A percentile compares a stretch with the other conserved stretches of the same genome.
These are phyloP conservation scores for Exophiala aquamarina DNA, from an alignment of 2,329 filamentous ascomycete species.

Conservation along the genomic window DNA sequence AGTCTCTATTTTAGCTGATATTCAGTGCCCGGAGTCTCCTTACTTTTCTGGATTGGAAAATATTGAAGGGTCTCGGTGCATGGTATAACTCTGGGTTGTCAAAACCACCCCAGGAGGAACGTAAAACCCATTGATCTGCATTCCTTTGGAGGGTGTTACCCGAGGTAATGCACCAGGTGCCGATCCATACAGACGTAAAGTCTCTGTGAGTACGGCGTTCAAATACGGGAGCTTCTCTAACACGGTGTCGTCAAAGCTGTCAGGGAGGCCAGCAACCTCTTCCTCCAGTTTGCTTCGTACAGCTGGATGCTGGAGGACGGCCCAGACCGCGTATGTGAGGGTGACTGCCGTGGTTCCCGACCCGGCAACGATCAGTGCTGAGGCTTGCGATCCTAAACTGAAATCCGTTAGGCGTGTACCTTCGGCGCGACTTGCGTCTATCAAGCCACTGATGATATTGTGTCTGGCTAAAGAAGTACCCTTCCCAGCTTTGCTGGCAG, in stretches of 20 bases:
- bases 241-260: slow-evolving; percentile 40
- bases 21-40: background rate
- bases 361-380: slow-evolving; percentile 50
- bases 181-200: slow-evolving; percentile 56
- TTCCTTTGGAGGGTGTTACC: slow-evolving; percentile 47
- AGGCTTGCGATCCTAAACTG: slow-evolving; percentile 36
- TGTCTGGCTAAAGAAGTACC: slow-evolving; percentile 1
- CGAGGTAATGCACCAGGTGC: slow-evolving; percentile 59
- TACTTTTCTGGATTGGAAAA: slow-evolving; percentile 49
- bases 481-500: slow-evolving; percentile 3
- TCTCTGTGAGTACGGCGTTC: slow-evolving; percentile 59
- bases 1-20: background rate
- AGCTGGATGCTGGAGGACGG: slow-evolving; percentile 25
- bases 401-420: slow-evolving; percentile 5
- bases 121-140: slow-evolving; percentile 39
- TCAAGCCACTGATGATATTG: slow-evolving; percentile 9
- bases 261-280: slow-evolving; percentile 44
- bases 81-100: slow-evolving; percentile 53
- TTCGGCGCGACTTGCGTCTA: slow-evolving; percentile 3
- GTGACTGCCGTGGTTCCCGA: slow-evolving; percentile 54
- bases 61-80: slow-evolving; percentile 54
- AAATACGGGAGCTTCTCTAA: slow-evolving; percentile 55
- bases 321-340: slow-evolving; percentile 50
- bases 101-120: slow-evolving; percentile 55
- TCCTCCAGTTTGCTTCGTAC: slow-evolving; percentile 47